Evolutionary conservation across 257 asterid species (phyloP).

Genomic region (Handroanthus guayacan): DNA sequence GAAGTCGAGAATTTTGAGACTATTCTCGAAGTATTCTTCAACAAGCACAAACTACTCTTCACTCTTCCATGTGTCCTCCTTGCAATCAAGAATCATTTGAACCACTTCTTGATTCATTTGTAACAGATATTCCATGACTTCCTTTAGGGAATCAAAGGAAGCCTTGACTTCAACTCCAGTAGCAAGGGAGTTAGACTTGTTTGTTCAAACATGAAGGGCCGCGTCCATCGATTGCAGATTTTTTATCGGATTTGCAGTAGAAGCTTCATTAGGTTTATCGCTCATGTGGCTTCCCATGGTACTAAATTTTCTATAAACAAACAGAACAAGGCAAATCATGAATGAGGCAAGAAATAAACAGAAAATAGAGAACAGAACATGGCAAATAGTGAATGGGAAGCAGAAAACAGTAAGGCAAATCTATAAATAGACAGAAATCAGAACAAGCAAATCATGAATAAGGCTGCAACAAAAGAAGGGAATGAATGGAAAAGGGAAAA

Average conservation of each 20-base stretch:
- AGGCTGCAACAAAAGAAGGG: background rate
- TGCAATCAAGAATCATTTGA: slow-evolving; percentile 84
- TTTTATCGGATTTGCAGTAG: slow-evolving; percentile 56
- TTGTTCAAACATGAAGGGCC: slow-evolving; percentile 69
- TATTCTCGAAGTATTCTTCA: slow-evolving; percentile 83
- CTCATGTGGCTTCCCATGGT: slow-evolving; percentile 88
- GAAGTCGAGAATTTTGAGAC: slow-evolving; percentile 77
- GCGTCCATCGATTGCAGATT: slow-evolving; percentile 70
- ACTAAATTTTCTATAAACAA: slow-evolving; percentile 8
- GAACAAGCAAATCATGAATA: background rate
- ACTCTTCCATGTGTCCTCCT: slow-evolving; percentile 87
- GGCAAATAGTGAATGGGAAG: no score
- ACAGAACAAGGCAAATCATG: no score
- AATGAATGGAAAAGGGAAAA: no score
- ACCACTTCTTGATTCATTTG: slow-evolving; percentile 94
- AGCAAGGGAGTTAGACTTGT: slow-evolving; percentile 68
- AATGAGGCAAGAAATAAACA: no score
- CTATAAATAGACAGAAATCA: slow-evolving; percentile 11
- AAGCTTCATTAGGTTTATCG: slow-evolving; percentile 75
- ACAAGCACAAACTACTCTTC: slow-evolving; percentile 81
- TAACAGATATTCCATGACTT: slow-evolving; percentile 78
- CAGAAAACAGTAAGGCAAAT: background rate
- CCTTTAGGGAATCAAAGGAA: slow-evolving; percentile 82
- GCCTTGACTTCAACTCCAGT: slow-evolving; percentile 87
- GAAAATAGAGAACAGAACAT: no score